Percentiles rank a stretch among this genome's conserved stretches.
phyloP scores from a whole-genome alignment of 345 rosid species.

The Camelina sativa region DNA sequence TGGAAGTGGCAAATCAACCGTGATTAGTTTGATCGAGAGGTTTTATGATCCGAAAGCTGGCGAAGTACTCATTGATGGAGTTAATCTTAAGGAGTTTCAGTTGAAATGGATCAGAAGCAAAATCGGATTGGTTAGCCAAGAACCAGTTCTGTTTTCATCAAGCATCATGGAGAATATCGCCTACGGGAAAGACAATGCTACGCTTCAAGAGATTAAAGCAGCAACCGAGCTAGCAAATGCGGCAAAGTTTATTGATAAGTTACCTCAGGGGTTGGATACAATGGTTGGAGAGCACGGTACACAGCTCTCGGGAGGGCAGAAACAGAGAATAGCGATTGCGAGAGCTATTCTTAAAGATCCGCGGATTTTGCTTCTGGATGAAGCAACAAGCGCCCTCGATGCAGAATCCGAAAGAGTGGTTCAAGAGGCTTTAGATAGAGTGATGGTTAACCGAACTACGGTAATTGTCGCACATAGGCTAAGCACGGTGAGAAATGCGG shows the following conservation, averaged over 20 bases:
- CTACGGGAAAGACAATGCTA: slow-evolving; percentile 77
- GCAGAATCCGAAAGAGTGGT: slow-evolving; percentile 88
- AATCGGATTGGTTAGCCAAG: slow-evolving; percentile 86
- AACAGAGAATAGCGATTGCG: slow-evolving; percentile 90
- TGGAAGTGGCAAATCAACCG: slow-evolving; percentile 92
- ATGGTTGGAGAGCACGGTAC: slow-evolving; percentile 96
- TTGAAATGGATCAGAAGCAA: slow-evolving; percentile 77
- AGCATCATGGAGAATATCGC: slow-evolving; percentile 75
- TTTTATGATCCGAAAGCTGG: slow-evolving; percentile 83
- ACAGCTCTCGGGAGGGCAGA: slow-evolving; percentile 94
- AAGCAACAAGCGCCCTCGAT: slow-evolving; percentile 92
- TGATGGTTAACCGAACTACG: slow-evolving; percentile 78
- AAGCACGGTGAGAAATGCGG: slow-evolving; percentile 78
- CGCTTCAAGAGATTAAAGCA: slow-evolving; percentile 64
- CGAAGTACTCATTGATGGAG: slow-evolving; percentile 66
- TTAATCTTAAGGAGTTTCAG: slow-evolving; percentile 69
- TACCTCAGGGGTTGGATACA: slow-evolving; percentile 87
- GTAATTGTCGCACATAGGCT: slow-evolving; percentile 84
- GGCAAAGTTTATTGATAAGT: slow-evolving; percentile 70
- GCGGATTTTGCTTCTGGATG: slow-evolving; percentile 73
- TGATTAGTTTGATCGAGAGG: slow-evolving; percentile 74
- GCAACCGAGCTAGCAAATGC: slow-evolving; percentile 85
- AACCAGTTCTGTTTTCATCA: slow-evolving; percentile 73
- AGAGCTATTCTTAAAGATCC: slow-evolving; percentile 89
- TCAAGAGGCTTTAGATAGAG: slow-evolving; percentile 82